A percentile compares a stretch with the other conserved stretches of the same genome.
Conservation (phyloP, 176 grass and related monocot genomes). For the Raddia guianensis region DNA sequence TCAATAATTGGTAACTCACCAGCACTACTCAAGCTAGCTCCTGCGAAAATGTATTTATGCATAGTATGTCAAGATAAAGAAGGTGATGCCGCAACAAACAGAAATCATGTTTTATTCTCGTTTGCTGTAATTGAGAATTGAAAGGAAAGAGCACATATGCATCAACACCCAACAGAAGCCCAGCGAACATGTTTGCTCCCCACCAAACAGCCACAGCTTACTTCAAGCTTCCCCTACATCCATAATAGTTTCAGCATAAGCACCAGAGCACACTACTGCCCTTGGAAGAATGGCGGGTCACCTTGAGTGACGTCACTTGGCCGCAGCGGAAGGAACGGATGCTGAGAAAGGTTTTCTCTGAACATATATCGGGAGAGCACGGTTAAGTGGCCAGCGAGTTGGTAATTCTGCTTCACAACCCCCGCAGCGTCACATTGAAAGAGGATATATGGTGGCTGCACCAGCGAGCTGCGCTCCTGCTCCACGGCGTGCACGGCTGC, state of each 20-base stretch:
- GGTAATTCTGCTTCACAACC: background rate
- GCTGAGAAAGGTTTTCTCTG: slow-evolving; percentile 22
- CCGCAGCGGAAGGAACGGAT: background rate
- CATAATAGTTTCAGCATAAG: background rate
- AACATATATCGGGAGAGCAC: background rate
- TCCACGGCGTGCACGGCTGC: background rate
- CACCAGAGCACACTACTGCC: background rate
- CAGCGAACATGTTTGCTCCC: background rate
- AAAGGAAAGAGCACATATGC: background rate
- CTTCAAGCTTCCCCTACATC: background rate
- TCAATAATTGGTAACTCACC: background rate
- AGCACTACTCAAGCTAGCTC: background rate
- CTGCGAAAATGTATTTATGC: background rate
- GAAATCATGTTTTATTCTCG: background rate
- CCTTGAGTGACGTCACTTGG: background rate
- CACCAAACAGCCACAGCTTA: background rate
- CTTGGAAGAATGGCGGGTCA: slow-evolving; percentile 31
- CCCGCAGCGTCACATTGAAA: background rate
- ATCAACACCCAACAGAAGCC: background rate
- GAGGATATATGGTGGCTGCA: background rate
- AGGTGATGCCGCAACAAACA: background rate
- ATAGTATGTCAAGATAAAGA: background rate
- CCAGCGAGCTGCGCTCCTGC: background rate
- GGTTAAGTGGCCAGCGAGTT: background rate
- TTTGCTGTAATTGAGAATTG: background rate